Base-by-base conservation (phyloP, 1,139 yeast genomes). In the Nakaseomyces delphensis region DNA sequence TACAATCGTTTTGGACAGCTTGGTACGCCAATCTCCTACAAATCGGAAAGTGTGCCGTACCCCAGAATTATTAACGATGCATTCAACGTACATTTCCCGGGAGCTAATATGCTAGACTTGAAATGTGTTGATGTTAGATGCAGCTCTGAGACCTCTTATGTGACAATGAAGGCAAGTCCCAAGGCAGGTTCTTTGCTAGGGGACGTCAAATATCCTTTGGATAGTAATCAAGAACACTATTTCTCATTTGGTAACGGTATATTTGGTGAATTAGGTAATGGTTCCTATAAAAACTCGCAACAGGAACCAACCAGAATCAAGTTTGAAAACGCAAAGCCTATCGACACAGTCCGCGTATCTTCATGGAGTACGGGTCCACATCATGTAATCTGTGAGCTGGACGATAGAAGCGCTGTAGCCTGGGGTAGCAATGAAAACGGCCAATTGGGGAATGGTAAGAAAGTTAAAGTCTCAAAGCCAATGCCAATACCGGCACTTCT, bases 341-440 rank as follows among this genome's bases (percentile, higher is more conserved):
- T 48, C 46, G 65, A 70, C 49, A 76, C 70, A 49, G 42, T 42
- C 0, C 43, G 49, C 2, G 62, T 84, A 37, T 66, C 67, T 40
- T 60, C 67, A 36, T 71, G 87, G 69, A 60, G 74, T 11, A 70
- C 76, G 18, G 94, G 95, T 9, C 65, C 67, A 14, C 77, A 79
- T 45, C 96, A 89, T 56, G 68, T 71, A 1, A 70, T 81, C 39
- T 75, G 82, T 8, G 76, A 78, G 3, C 66, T 85, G 48, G 64
- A 69, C 36, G 79, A 79, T 42, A 71, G 71, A 38, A 91, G 83
- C 55, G 82, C 86, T 16, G 61, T 83, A 38, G 73, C 70, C 3
- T 85, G 95, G 84, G 98, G 98, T 15, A 81, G 79, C 37, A 89
- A 87, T 59, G 83, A 79, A 53, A 68, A 52, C 51, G 95, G 93